Percentiles rank a stretch among this genome's conserved stretches.
These are phyloP conservation scores for Craterostigma plantagineum DNA, from an alignment of 257 asterid genomes.

Conservation along the genomic window DNA sequence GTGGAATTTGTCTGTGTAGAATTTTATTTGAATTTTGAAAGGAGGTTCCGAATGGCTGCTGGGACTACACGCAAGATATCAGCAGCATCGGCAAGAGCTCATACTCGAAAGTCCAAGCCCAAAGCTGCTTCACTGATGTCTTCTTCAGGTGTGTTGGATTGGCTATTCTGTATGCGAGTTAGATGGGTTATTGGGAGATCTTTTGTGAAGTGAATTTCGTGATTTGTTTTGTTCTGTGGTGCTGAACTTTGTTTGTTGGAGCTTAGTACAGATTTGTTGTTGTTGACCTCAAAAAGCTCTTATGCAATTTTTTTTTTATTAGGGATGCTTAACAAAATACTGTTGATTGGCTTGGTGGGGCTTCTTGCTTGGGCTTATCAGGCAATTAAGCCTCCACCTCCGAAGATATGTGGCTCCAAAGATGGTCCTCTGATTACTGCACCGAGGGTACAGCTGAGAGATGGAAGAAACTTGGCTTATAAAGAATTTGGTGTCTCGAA, in stretches of 20 bases:
- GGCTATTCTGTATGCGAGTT: constrained; percentile 2
- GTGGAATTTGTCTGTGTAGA: too few relatives aligned
- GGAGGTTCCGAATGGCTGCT: constrained; percentile 64
- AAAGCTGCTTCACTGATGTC: constrained; percentile 15
- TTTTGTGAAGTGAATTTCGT: constrained; percentile 1
- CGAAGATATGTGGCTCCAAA: constrained; percentile 41
- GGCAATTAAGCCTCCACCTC: constrained; percentile 55
- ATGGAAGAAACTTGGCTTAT: constrained; percentile 76
- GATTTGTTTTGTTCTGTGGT: too few relatives aligned
- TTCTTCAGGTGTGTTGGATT: constrained; percentile 25
- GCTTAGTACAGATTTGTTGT: too few relatives aligned
- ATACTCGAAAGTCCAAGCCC: constrained; percentile 34
- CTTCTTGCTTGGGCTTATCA: constrained; percentile 60
- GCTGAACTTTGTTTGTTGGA: too few relatives aligned
- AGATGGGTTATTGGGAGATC: background rate
- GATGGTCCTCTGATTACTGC: constrained; percentile 62
- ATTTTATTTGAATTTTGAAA: too few relatives aligned
- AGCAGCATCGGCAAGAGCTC: constrained; percentile 86
- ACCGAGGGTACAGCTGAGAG: constrained; percentile 53
- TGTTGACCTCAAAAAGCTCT: constrained; percentile 1
- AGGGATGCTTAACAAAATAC: constrained; percentile 47
- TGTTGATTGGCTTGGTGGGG: constrained; percentile 35
- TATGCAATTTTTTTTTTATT: constrained; percentile 21
- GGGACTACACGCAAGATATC: constrained; percentile 40
- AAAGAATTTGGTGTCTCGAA: constrained; percentile 49